These are phyloP conservation scores for Lanzia echinophila DNA, from an alignment of 2,329 filamentous ascomycete species.

Conservation along the genomic window DNA sequence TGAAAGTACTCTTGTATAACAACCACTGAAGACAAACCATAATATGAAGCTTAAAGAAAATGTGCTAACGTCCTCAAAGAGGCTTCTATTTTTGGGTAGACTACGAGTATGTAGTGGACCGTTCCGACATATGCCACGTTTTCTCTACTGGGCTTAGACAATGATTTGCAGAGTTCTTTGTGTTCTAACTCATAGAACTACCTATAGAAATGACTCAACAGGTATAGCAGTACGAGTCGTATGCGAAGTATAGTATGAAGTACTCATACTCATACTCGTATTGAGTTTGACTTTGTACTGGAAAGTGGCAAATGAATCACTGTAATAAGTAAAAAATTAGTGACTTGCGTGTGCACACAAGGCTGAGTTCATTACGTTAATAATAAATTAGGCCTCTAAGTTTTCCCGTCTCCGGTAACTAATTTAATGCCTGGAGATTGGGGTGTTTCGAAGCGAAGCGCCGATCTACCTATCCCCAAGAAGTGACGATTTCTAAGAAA, in stretches of 20 bases:
- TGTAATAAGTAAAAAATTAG: background rate
- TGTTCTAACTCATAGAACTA: too few relatives aligned
- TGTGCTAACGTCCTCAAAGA: too few relatives aligned
- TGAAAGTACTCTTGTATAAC: too few relatives aligned
- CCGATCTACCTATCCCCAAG: background rate
- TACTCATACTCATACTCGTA: too few relatives aligned
- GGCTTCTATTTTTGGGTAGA: too few relatives aligned
- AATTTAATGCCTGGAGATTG: background rate
- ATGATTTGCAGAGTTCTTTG: too few relatives aligned
- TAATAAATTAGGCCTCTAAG: background rate
- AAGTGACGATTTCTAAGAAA: conserved; percentile 8
- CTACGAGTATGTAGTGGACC: too few relatives aligned
- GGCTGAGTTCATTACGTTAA: background rate
- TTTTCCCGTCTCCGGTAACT: background rate
- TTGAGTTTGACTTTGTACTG: background rate
- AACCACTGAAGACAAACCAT: too few relatives aligned
- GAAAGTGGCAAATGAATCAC: background rate
- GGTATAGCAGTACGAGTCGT: background rate
- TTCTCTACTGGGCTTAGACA: too few relatives aligned
- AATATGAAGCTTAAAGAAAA: too few relatives aligned
- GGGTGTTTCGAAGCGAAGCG: background rate
- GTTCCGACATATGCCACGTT: too few relatives aligned
- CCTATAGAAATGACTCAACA: background rate
- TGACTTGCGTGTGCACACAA: background rate
- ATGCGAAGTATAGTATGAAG: too few relatives aligned